Evolutionary conservation across 148 eudicot genomes (phyloP).

Genomic region (Vaccinium myrtillus): DNA sequence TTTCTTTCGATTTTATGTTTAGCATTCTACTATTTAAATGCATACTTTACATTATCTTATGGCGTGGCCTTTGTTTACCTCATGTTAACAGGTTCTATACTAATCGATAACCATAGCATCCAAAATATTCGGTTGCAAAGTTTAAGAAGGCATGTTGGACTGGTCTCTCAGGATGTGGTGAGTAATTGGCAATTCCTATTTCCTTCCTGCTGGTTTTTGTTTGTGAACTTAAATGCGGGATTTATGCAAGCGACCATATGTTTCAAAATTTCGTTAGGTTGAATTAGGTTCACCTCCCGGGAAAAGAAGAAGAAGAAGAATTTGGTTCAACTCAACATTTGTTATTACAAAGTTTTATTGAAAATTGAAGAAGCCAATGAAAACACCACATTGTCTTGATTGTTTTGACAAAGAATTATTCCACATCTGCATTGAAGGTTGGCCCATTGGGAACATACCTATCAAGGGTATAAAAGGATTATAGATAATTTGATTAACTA

Average conservation of each 20-base stretch:
- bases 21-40: not conserved
- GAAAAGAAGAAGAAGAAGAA: too few relatives aligned
- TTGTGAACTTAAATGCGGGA: not conserved
- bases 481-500: not conserved
- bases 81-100: constrained; percentile 57
- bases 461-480: not conserved
- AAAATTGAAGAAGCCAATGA: too few relatives aligned
- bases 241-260: not conserved
- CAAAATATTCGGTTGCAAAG: constrained; percentile 54
- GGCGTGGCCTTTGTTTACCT: not conserved
- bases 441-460: not conserved
- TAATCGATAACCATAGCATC: constrained; percentile 66
- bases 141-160: constrained; percentile 82
- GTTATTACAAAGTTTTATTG: not conserved
- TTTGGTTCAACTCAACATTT: not conserved
- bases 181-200: constrained; percentile 29
- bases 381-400: not conserved
- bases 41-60: constrained; percentile 15
- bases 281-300: not conserved
- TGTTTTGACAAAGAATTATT: not conserved
- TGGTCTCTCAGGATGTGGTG: constrained; percentile 93
- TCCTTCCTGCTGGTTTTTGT: not conserved
- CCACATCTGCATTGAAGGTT: not conserved
- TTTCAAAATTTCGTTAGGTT: not conserved
- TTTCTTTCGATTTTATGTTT: not conserved